Conservation (phyloP, 179 eudicot species). For the Silene coronaria region DNA sequence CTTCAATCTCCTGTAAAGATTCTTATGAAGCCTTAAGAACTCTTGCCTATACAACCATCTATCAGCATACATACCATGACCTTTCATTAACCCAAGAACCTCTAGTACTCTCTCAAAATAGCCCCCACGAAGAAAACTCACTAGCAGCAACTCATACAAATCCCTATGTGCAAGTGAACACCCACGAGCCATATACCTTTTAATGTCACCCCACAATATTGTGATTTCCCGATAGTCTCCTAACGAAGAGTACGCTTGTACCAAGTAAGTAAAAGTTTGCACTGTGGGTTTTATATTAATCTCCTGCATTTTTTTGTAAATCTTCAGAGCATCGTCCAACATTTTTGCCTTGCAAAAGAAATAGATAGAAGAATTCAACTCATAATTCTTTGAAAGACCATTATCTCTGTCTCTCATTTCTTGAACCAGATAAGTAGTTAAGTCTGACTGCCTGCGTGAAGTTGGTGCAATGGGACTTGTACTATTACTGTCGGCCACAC, state of each 20-base stretch:
- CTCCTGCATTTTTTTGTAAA: constrained; percentile 60
- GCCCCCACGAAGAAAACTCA: constrained; percentile 79
- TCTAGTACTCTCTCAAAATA: constrained; percentile 91
- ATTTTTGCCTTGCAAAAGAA: constrained; percentile 85
- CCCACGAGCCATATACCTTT: constrained; percentile 44
- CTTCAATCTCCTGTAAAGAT: constrained; percentile 61
- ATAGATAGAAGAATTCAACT: constrained; percentile 65
- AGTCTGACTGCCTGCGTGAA: constrained; percentile 28
- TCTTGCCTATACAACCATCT: constrained; percentile 59
- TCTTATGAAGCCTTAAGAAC: constrained; percentile 58
- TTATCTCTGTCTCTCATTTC: constrained; percentile 36
- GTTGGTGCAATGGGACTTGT: constrained; percentile 11
- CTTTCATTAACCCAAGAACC: constrained; percentile 54
- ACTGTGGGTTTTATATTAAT: constrained; percentile 52
- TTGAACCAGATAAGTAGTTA: constrained; percentile 38
- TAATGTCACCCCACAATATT: constrained; percentile 79
- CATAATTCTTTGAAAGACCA: constrained; percentile 31
- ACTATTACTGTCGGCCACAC: constrained; percentile 16
- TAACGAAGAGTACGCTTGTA: constrained; percentile 53
- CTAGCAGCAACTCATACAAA: constrained; percentile 56
- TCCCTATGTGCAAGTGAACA: constrained; percentile 43
- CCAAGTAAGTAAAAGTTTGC: constrained; percentile 47
- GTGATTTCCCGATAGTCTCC: constrained; percentile 71
- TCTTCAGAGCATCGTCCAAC: constrained; percentile 63
- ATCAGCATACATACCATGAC: constrained; percentile 55